phyloP scores from a whole-genome alignment of 768 basidiomycete genomes.

The Fibroporia radiculosa region DNA sequence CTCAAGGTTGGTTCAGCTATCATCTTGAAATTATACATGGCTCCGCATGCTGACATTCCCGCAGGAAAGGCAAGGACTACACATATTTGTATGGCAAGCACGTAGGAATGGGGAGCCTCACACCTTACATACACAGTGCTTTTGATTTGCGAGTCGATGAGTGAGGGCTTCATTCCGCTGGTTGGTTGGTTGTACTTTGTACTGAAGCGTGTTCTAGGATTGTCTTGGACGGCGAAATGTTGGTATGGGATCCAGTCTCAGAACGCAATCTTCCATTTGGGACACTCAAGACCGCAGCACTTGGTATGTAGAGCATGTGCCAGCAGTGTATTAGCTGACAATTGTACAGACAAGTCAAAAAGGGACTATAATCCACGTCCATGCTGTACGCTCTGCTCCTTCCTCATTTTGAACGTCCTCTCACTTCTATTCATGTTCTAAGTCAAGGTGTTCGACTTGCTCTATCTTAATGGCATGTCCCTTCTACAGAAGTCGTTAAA shows the following conservation, averaged over 20 bases:
- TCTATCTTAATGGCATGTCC: slow-evolving; percentile 81
- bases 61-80: slow-evolving; percentile 87
- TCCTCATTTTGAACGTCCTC: neutral
- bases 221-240: slow-evolving; percentile 96
- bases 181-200: neutral
- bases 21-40: neutral
- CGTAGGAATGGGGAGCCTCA: slow-evolving; percentile 76
- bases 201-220: slow-evolving; percentile 41
- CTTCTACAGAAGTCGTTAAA: slow-evolving; percentile 64
- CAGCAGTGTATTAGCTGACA: neutral
- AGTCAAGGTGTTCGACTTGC: slow-evolving; percentile 96
- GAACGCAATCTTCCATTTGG: slow-evolving; percentile 90
- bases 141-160: slow-evolving; percentile 74
- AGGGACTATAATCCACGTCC: slow-evolving; percentile 73
- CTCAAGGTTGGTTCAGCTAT: slow-evolving; percentile 75
- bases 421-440: neutral
- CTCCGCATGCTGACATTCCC: neutral
- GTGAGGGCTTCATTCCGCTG: slow-evolving; percentile 36
- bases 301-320: slow-evolving; percentile 39
- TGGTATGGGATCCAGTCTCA: slow-evolving; percentile 93
- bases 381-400: slow-evolving; percentile 65
- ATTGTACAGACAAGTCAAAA: slow-evolving; percentile 54
- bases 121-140: slow-evolving; percentile 72
- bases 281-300: slow-evolving; percentile 85
- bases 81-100: slow-evolving; percentile 88